These are phyloP conservation scores for Przewalskia tangutica DNA, from an alignment of 257 asterid genomes.

Conservation along the genomic window DNA sequence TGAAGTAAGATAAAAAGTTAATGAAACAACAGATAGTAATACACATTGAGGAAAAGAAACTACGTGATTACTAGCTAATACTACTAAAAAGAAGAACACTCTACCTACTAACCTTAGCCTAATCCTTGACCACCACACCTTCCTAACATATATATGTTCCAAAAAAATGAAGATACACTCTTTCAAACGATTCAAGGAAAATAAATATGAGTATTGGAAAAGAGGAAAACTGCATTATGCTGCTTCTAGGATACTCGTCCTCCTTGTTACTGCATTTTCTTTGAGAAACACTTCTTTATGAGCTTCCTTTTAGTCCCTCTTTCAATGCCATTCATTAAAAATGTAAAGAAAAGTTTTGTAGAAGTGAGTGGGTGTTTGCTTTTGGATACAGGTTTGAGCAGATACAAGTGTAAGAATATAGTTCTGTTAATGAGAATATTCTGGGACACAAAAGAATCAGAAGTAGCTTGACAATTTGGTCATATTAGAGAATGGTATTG, in stretches of 20 bases:
- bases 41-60: too few species aligned
- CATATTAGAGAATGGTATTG: neutral
- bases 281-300: neutral
- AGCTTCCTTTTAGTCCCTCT: neutral
- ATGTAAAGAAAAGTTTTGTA: neutral
- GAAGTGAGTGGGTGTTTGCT: neutral
- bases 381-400: neutral
- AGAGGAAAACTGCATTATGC: neutral
- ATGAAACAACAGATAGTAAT: too few species aligned
- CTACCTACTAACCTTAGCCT: too few species aligned
- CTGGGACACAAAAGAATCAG: neutral
- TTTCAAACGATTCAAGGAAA: neutral
- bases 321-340: neutral
- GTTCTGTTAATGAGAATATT: neutral
- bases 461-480: neutral
- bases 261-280: neutral
- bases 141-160: too few species aligned
- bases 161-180: neutral
- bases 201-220: neutral
- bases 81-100: too few species aligned
- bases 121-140: too few species aligned
- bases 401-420: neutral
- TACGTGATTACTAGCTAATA: too few species aligned
- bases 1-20: too few species aligned
- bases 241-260: neutral